A percentile compares a stretch with the other conserved stretches of the same genome.
Conservation (phyloP, 2,329 filamentous ascomycete species). For the Ophiostoma australiae region DNA sequence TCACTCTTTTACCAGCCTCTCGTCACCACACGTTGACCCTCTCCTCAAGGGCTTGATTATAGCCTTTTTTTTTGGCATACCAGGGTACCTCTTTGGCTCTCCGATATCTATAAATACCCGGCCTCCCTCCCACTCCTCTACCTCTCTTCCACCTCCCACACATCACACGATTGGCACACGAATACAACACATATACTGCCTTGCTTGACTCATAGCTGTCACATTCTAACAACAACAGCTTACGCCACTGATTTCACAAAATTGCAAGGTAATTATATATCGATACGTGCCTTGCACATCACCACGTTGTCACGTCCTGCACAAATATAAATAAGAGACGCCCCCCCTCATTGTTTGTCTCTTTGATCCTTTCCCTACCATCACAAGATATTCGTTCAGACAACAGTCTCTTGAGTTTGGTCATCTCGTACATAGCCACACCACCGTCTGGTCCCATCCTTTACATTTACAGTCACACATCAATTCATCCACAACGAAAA, state of each 20-base stretch:
- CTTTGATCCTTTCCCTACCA: background rate
- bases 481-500: background rate
- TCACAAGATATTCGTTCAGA: background rate
- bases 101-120: background rate
- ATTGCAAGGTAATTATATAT: background rate
- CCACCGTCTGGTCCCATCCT: background rate
- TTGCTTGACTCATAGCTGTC: background rate
- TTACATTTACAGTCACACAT: background rate
- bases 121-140: background rate
- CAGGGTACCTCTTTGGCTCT: background rate
- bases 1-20: background rate
- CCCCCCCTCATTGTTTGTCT: background rate
- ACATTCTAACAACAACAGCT: slow-evolving; percentile 3
- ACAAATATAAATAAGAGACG: background rate
- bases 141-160: background rate
- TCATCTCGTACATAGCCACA: background rate
- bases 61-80: background rate
- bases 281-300: background rate
- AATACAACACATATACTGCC: background rate
- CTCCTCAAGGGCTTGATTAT: background rate
- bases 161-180: background rate
- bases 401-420: background rate
- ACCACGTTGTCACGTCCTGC: background rate
- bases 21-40: background rate
- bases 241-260: background rate